These are phyloP conservation scores for Acanthamoeba healyi DNA, from an alignment of 208 protist species.

Conservation along the genomic window DNA sequence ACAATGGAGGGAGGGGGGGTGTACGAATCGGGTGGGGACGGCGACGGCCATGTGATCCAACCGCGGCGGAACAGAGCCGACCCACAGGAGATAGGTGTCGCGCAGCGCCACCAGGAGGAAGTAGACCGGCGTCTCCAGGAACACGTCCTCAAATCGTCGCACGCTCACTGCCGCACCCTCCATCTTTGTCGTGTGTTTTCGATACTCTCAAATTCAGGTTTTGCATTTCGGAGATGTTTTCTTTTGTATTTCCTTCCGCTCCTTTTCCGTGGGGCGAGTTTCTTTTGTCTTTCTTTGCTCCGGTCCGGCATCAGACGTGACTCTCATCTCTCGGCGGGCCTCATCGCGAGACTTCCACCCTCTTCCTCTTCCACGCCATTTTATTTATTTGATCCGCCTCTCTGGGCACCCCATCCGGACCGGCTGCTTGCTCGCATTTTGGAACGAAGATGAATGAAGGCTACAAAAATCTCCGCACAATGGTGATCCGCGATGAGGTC, in stretches of 20 bases:
- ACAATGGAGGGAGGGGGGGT: neutral
- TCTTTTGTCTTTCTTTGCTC: constrained; percentile 53
- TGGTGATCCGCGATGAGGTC: constrained; percentile 81
- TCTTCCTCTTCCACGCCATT: constrained; percentile 1
- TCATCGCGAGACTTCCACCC: no score
- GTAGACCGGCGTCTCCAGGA: constrained; percentile 55
- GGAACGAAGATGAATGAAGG: constrained; percentile 9
- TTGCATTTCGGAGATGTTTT: neutral
- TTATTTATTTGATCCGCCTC: neutral
- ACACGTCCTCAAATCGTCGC: constrained; percentile 19
- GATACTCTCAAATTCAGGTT: no score
- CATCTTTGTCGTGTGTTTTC: neutral
- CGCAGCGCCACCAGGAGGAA: constrained; percentile 19
- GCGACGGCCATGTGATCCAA: neutral
- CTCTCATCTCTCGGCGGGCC: constrained; percentile 66
- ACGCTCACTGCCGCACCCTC: neutral
- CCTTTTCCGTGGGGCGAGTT: neutral
- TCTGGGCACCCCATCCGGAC: neutral
- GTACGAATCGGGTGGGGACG: constrained; percentile 40
- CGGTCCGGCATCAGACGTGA: neutral
- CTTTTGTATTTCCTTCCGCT: neutral
- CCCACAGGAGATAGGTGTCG: constrained; percentile 9
- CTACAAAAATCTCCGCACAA: constrained; percentile 19
- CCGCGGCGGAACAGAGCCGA: constrained; percentile 22
- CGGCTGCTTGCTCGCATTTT: neutral